These are phyloP conservation scores for Dichomitus squalens DNA, from an alignment of 1,284 basidiomycete genomes.

Conservation along the genomic window DNA sequence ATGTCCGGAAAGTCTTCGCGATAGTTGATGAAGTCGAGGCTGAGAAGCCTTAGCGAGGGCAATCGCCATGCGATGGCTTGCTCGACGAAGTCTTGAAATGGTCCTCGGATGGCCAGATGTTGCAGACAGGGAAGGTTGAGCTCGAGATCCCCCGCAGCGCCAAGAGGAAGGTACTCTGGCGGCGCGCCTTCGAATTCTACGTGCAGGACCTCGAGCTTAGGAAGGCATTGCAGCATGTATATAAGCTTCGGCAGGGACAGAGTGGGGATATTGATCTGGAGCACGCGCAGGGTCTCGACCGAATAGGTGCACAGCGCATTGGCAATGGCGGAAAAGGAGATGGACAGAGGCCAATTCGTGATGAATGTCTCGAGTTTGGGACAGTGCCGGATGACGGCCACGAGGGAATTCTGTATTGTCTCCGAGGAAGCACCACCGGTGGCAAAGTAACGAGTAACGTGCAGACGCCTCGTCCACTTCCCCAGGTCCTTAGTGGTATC, in stretches of 20 bases:
- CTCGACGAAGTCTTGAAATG: slow-evolving; percentile 64
- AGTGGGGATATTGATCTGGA: slow-evolving; percentile 59
- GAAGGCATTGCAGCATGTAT: slow-evolving; percentile 63
- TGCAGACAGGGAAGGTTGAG: slow-evolving; percentile 57
- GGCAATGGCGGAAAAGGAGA: slow-evolving; percentile 58
- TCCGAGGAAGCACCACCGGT: slow-evolving; percentile 39
- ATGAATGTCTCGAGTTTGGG: slow-evolving; percentile 73
- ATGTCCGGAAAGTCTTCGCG: slow-evolving; percentile 60
- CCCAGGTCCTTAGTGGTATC: slow-evolving; percentile 54
- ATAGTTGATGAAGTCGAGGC: slow-evolving; percentile 51
- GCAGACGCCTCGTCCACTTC: slow-evolving; percentile 67
- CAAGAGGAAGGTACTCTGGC: slow-evolving; percentile 43
- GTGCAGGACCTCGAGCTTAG: slow-evolving; percentile 52
- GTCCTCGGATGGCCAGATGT: slow-evolving; percentile 62
- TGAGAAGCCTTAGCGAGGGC: slow-evolving; percentile 55
- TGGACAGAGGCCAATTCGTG: slow-evolving; percentile 60
- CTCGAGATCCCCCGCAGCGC: slow-evolving; percentile 57
- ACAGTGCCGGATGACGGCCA: slow-evolving; percentile 58
- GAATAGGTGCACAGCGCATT: slow-evolving; percentile 58
- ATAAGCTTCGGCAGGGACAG: slow-evolving; percentile 62
- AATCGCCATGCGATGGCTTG: slow-evolving; percentile 66
- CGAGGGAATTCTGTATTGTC: slow-evolving; percentile 48
- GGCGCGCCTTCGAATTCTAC: slow-evolving; percentile 50
- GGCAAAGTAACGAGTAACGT: slow-evolving; percentile 54
- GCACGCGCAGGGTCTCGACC: slow-evolving; percentile 51